Evolutionary conservation across 225 moss, liverwort and hornwort species (phyloP), one percentile per base, ranked within the genome.

Genomic region (Neckera pumila): DNA sequence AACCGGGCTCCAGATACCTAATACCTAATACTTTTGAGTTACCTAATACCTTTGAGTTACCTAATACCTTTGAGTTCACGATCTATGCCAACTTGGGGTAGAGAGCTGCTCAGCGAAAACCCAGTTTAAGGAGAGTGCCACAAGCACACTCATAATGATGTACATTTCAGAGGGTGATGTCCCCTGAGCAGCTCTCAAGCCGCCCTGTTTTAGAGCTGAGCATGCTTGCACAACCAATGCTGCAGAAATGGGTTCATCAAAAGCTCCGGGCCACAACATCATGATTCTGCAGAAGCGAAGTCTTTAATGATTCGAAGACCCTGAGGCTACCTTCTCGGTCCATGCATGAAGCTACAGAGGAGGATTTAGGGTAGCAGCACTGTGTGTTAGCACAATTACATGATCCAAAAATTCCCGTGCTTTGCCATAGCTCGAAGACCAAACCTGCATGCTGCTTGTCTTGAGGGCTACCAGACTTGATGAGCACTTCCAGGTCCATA

Each of bases 401-500:
- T 47, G 63, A 36, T 12, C 72, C 40, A 61, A 49, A 12, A 62
- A 5, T 42, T 26, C n/a, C 17, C 17, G n/a, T 23, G 65, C 56
- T 43, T 45, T 12, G 49, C 20, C 22, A 62, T 47, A 71, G 58
- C 60, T 58, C 65, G 69, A 88, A 91, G 9, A n/a, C 30, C 71
- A 56, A 43, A 80, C 94, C 92, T 84, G 93, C 94, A 63, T 94
- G 89, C 60, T 77, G 67, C 85, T 90, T 89, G 78, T 93, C 93
- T 45, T 47, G 31, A 40, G 82, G 88, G 60, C 79, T 93, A 78
- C 94, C 93, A 26, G 93, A 92, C 88, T 93, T 93, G 76, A 90
- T 84, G 61, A 94, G 90, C 73, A 94, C 94, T 85, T 94, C 94
- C 20, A 94, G 89, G 82, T 94, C 94, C 88, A 94, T 89, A 56